phyloP scores from a whole-genome alignment of 169 alveolate genomes.

The Cryptosporidium sp. region DNA sequence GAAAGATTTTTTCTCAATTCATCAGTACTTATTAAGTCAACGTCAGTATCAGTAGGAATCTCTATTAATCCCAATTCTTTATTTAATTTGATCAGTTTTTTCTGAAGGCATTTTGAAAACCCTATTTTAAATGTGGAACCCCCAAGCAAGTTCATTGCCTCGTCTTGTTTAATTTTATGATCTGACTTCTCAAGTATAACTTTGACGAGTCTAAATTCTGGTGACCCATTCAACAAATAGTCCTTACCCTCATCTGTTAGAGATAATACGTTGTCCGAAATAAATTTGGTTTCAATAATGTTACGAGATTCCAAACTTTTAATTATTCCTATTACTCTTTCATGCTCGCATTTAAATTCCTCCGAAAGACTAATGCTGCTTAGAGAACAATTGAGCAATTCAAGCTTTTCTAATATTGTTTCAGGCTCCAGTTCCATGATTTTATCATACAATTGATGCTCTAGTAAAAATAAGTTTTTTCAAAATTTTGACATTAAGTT shows the following conservation, averaged over 20 bases:
- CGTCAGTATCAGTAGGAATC: background rate
- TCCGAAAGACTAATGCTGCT: conserved; percentile 41
- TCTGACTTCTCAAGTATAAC: background rate
- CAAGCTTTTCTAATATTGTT: conserved; percentile 30
- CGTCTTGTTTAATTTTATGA: conserved; percentile 12
- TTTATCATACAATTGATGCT: background rate
- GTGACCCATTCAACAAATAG: conserved; percentile 82
- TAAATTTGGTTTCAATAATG: conserved; percentile 80
- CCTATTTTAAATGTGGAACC: conserved; percentile 53
- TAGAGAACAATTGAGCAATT: background rate
- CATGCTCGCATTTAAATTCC: conserved; percentile 80
- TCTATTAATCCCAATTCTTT: conserved; percentile 45
- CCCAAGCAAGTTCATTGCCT: conserved; percentile 6
- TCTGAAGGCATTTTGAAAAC: conserved; percentile 59
- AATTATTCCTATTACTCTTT: conserved; percentile 81
- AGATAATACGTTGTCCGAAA: conserved; percentile 71
- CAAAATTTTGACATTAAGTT: background rate
- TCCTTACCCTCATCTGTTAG: conserved; percentile 83
- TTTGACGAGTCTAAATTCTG: conserved; percentile 81
- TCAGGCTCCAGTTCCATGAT: conserved; percentile 43
- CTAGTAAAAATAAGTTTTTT: background rate
- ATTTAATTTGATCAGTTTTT: conserved; percentile 37
- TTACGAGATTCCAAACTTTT: conserved; percentile 84
- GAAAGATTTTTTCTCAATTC: conserved; percentile 15
- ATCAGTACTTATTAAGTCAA: background rate